These are phyloP conservation scores for Primulina eburnea DNA, from an alignment of 257 asterid species.

Conservation along the genomic window DNA sequence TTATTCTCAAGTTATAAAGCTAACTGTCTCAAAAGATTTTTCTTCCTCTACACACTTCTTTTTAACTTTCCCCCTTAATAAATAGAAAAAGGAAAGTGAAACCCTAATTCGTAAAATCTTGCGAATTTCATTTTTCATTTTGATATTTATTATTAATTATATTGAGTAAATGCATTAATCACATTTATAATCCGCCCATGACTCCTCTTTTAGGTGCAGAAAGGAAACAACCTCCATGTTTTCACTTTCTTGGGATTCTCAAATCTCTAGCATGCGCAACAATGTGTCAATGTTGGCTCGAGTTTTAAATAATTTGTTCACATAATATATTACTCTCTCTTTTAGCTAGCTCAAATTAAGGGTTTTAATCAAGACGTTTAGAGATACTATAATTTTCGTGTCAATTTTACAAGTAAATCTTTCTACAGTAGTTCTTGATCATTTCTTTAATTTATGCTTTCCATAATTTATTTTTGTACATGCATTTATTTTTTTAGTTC, in stretches of 20 bases:
- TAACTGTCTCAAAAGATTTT: too few relatives aligned
- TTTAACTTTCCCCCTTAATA: too few relatives aligned
- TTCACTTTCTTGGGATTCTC: slow-evolving; percentile 62
- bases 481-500: too few relatives aligned
- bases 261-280: slow-evolving; percentile 55
- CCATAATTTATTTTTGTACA: too few relatives aligned
- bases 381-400: neutral
- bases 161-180: neutral
- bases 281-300: slow-evolving; percentile 12
- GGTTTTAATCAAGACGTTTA: too few relatives aligned
- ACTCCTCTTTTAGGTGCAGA: neutral
- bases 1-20: neutral
- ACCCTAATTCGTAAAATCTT: neutral
- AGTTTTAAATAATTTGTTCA: slow-evolving; percentile 26
- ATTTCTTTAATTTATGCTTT: neutral
- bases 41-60: neutral
- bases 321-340: neutral
- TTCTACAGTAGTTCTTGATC: too few relatives aligned
- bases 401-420: neutral
- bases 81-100: neutral
- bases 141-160: neutral
- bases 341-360: neutral
- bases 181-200: neutral
- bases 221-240: slow-evolving; percentile 24
- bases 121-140: too few relatives aligned